Evolutionary conservation across 176 grass and related monocot species (phyloP), one percentile per base, ranked within the genome.

Genomic region (Leersia perrieri): DNA sequence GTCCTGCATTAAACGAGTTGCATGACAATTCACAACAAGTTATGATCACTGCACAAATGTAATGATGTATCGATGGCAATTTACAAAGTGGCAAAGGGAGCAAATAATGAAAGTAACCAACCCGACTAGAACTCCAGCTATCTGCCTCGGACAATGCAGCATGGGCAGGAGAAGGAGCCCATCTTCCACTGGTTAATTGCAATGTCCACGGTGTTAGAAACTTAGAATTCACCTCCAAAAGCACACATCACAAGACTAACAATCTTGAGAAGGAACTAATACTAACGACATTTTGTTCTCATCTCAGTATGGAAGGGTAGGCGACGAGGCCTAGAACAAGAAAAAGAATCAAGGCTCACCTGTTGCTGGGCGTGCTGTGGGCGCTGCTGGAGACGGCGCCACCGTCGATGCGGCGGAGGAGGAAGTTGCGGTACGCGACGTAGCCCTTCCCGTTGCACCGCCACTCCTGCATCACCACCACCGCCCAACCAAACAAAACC

Each of bases 371-470:
- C 29, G 90, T 99, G 80, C 96, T 99, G 11, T 89, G 84, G 81
- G 86, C 84, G 40, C 90, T 95, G 51, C 74, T 40, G 63, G 69
- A 45, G 29, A 65, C 41, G 23, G 60, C 75, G 14, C 87, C 90
- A 5, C 76, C 84, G 58, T 95, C 89, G 47, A 82, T 60, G 31
- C 84, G 93, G 47, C 88, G 81, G 65, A 90, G 85, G 40, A 99
- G 86, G 77, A 93, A 91, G 81, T 93, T 91, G 28, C 93, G 84
- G 53, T 91, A 88, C 18, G 89, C 89, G 28, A 95, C 82, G 22
- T 95, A 99, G 8, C 93, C 92, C 88, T 78, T 95, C 27, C 90
- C 96, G 86, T 91, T 98, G 88, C 87, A 95, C 70, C 82, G 90
- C 96, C 96, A 98, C 5, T 98, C 96, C 92, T 98, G 78, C 71